Evolutionary conservation across 2,329 filamentous ascomycete species (phyloP), one percentile per base, ranked within the genome.

Genomic region (Ambrosiella cleistominuta): DNA sequence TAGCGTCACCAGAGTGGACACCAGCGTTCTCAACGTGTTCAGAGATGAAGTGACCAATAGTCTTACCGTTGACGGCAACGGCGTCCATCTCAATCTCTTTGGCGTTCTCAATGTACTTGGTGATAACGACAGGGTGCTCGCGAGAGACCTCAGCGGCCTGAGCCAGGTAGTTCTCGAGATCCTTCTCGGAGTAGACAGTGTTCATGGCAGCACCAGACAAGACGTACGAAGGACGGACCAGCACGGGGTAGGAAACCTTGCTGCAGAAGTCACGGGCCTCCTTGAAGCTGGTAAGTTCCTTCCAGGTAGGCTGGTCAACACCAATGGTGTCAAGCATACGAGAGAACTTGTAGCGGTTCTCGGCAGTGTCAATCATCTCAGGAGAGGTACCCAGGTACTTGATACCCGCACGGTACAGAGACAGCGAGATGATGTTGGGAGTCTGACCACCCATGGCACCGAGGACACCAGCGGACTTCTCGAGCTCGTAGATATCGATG

Each of bases 41-140:
- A 0, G 91, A 97, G 67, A 98, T 88, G 71, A 97, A 97, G 70
- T 97, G 93, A 11, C 91, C 89, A 60, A 96, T 81, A 71, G 97
- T 86, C 57, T 80, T 83, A 67, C 93, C 93, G 64, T 94, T 85
- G 65, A 83, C 85, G 57, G 91, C 93, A 50, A 98, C 93, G 45
- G 93, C 93, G 66, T 98, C 93, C 93, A 98, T 97, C 72, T 98
- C 93, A 63, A 98, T 97, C 70, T 98, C 93, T 76, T 98, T 97
- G 63, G 93, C 93, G 64, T 95, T 93, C 75, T 98, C 93, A 64
- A 98, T 97, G 73, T 97, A 98, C 74, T 98, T 98, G 61, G 91
- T 97, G 67, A 98, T 97, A 62, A 98, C 93, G 9, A 98, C 93
- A 0, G 93, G 93, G 69, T 97, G 88, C 62, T 97, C 91, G 62